Base-by-base conservation (phyloP, 345 rosid species). In the Eucalyptus marginata region DNA sequence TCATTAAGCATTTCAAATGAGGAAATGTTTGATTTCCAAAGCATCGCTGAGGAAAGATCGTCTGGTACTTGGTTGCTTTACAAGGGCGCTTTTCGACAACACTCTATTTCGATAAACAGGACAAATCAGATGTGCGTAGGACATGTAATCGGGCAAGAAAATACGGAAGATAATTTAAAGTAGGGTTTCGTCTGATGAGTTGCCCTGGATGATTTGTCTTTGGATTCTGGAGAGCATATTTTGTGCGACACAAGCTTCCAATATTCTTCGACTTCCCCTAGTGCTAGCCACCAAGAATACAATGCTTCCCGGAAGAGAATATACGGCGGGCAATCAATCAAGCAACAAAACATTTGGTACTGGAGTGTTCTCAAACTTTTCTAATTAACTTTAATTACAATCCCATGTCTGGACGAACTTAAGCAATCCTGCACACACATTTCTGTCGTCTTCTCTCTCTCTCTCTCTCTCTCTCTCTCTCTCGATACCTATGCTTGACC, bases 241-340 rank as follows among this genome's bases (percentile, higher is more conserved):
- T 88, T 89, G 91, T 89, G 89, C 85, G 64, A 86, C 90, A 89
- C 90, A 91, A 91, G 93, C 94, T 91, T 92, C 93, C 86, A 89
- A 89, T 85, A 80, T 62, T 90, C 90, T 88, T 81, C 90, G 64
- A 47, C 87, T 64, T 86, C 52, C 50, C 51, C 86, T 54, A 68
- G 50, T 18, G 81, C 54, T 40, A 46, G 76, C 90, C 90, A 79
- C 43, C 58, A 79, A 44, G 62, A 88, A 84, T 79, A 89, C 59
- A 31, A 50, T 88, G 49, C 83, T 50, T 52, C 5, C 43, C 10
- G 54, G 29, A 87, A 66, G 79, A 66, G 84, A 46, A 64, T 71
- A 87, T 76, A 22, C 27, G 6, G 83, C 15, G 15, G 47, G 83
- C 83, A 76, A 76, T 43, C 83, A 76, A 76, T 76, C 47, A 76